A percentile compares a stretch with the other conserved stretches of the same genome.
phyloP scores from a whole-genome alignment of 257 asterid species.

The Cruciata laevipes region DNA sequence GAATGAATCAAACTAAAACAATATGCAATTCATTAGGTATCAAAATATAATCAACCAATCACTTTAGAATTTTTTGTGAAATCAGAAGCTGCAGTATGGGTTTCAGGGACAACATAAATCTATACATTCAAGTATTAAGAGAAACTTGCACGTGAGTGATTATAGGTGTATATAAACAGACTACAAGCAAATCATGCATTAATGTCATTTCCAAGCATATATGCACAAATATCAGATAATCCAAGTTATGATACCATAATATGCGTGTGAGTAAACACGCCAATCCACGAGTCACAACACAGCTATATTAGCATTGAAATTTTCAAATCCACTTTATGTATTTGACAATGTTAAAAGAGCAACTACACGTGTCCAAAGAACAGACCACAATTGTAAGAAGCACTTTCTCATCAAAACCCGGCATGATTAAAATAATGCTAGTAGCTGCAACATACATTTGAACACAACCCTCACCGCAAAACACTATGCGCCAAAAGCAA shows the following conservation, averaged over 20 bases:
- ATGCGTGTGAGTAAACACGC: background rate
- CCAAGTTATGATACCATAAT: background rate
- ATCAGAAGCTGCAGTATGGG: background rate
- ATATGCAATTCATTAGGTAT: background rate
- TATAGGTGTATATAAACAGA: background rate
- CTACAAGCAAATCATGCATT: background rate
- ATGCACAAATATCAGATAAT: background rate
- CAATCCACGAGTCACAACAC: background rate
- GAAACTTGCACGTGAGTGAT: background rate
- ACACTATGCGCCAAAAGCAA: background rate
- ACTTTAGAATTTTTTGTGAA: background rate
- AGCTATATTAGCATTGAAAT: background rate
- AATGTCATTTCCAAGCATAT: background rate
- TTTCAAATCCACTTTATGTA: background rate
- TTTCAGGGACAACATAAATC: background rate
- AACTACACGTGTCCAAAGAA: background rate
- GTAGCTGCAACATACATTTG: background rate
- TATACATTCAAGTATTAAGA: background rate
- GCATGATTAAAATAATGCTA: background rate
- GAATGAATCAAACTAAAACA: background rate
- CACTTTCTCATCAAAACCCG: background rate
- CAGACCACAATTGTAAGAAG: background rate
- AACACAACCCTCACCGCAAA: background rate
- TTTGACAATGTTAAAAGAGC: background rate
- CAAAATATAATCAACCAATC: background rate